A percentile compares a stretch with the other conserved stretches of the same genome.
phyloP scores from a whole-genome alignment of 2,329 filamentous ascomycete genomes.

The Botrytis byssoidea region DNA sequence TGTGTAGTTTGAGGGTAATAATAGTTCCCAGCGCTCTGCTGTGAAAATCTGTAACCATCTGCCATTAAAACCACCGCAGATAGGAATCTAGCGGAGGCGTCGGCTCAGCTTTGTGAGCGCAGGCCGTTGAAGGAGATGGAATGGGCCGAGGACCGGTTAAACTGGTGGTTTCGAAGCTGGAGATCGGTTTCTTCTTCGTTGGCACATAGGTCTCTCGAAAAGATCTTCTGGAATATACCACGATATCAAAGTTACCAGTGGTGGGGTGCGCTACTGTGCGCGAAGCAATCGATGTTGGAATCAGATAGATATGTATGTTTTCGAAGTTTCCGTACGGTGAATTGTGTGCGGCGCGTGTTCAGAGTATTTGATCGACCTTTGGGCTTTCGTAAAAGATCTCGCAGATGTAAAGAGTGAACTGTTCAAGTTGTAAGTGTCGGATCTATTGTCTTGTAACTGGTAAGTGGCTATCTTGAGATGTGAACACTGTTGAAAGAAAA shows the following conservation, averaged over 20 bases:
- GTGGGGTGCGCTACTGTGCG: constrained; percentile 17
- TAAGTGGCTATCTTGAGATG: constrained; percentile 18
- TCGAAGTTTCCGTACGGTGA: not conserved
- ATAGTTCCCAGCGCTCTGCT: constrained; percentile 57
- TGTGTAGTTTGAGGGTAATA: constrained; percentile 51
- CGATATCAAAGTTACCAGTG: constrained; percentile 21
- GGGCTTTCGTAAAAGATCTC: not conserved
- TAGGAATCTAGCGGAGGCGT: constrained; percentile 28
- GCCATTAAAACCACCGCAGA: constrained; percentile 55
- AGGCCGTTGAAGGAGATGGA: constrained; percentile 24
- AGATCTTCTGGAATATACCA: constrained; percentile 34
- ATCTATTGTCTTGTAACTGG: constrained; percentile 13
- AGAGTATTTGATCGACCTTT: not conserved
- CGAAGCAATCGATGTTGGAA: constrained; percentile 13
- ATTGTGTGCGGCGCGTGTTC: not conserved
- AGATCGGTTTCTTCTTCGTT: constrained; percentile 38
- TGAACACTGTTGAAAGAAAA: constrained; percentile 21
- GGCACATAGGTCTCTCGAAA: constrained; percentile 39
- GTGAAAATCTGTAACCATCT: constrained; percentile 65
- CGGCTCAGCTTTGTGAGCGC: constrained; percentile 32
- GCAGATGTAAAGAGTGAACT: constrained; percentile 4
- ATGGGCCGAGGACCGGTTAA: constrained; percentile 25
- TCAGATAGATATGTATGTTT: constrained; percentile 3
- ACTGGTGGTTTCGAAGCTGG: constrained; percentile 35
- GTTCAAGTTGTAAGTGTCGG: constrained; percentile 7